Evolutionary conservation across 345 rosid species (phyloP), one percentile per base, ranked within the genome.

Genomic region (Carallia brachiata): DNA sequence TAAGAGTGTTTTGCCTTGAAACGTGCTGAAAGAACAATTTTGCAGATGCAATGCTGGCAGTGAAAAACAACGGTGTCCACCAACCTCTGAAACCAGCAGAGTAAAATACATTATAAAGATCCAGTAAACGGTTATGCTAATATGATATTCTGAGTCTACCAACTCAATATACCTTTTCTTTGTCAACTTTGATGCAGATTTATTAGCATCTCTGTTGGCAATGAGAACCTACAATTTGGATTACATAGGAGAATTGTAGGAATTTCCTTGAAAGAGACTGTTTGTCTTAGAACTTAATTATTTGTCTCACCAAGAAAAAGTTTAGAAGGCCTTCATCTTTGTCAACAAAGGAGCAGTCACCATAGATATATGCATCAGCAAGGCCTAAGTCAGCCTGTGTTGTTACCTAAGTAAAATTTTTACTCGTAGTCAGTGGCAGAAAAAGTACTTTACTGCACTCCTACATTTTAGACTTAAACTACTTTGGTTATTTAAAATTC

Each of bases 371-470:
- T 44, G 96, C 87, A 83, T 94, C 97, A 32, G 95, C 97, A 6
- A 94, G 83, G 71, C 97, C 98, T 81, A 94, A 71, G 84, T 94
- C 98, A 31, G 98, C 97, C 74, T 86, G 87, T 65, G 98, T 88
- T 90, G 86, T 87, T 69, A 92, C 89, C 98, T 92, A 76, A 55
- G 30, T 71, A 61, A 52, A 12, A 36, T 15, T 36, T 60, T 47
- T 17, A 5, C 66, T 34, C 27, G 15, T 54, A 34, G 65, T 72
- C 63, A 78, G 54, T 32, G 36, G 53, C 47, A 23, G 18, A 7
- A 7, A 64, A 37, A 52, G 28, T 6, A 52, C 9, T 36, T 36
- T 23, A 6, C 28, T 18, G 17, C 58, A 34, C 34, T 34, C 30
- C 17, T 32, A 34, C 8, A 32, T 31, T 32, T 0, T 53, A 16